Evolutionary conservation across 192 early-diverging fungal species (phyloP), one percentile per base, ranked within the genome.

Genomic region (Ambispora gerdemannii): DNA sequence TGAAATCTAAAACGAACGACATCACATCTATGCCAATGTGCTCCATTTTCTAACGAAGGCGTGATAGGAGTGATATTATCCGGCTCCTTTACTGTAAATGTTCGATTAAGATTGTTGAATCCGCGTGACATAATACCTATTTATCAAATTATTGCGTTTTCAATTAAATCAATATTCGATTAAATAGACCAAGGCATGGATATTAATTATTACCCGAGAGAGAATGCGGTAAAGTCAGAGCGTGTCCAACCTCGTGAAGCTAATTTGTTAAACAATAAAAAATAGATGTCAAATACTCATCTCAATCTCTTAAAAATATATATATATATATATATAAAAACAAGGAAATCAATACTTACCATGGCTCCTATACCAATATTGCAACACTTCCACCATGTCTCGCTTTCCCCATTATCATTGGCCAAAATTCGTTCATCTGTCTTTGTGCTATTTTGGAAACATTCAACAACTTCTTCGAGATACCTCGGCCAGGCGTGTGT

Each of bases 341-440:
- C 11, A 60, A 60, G 31, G 10, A 32, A 60, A 60, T n/a, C 17
- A 32, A 34, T 22, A 53, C 30, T 62, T 50, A 66, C 61, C 76
- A 89, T 87, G 22, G 89, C 88, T 24, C 89, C 89, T 75, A 89
- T 87, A 20, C 89, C 88, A 43, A 88, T 81, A 70, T 88, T 88
- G 38, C 81, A 80, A 2, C 84, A 78, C 36, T 77, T 88, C 83
- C 83, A 90, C 75, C 80, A 80, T 63, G 83, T 75, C 35, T 82
- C 83, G 47, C 80, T 83, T 49, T 88, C 88, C 31, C 78, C 76
- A 61, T 67, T 74, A 72, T 90, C 87, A 74, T 90, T 87, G 17
- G 84, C 84, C 19, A 84, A 68, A 38, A 75, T 75, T 52, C 74
- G 72, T n/a, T 82, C 82, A 72, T 88, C 85, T 3, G 77, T 87